Evolutionary conservation across 805 yeast species (phyloP).

Genomic region (Torulaspora delbrueckii): DNA sequence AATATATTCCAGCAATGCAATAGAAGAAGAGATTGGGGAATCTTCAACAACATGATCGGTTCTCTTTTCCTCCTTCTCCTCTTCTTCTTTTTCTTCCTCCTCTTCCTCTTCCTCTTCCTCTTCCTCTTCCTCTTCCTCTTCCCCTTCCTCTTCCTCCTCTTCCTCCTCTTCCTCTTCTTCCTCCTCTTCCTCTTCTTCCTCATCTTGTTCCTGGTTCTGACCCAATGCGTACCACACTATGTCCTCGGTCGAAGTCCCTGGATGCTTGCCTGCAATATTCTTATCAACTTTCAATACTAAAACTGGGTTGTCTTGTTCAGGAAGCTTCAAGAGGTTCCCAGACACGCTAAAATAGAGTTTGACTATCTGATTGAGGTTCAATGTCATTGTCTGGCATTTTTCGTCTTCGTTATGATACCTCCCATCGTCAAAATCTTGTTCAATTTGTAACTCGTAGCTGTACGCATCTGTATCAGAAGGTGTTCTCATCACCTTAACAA

Average conservation of each 20-base stretch:
- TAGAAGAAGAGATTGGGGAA: slow-evolving; percentile 28
- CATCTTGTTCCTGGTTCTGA: slow-evolving; percentile 36
- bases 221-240: slow-evolving; percentile 54
- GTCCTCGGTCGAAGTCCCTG: slow-evolving; percentile 23
- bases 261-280: slow-evolving; percentile 19
- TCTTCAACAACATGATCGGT: too few relatives aligned
- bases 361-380: slow-evolving; percentile 42
- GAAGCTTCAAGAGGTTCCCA: slow-evolving; percentile 58
- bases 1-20: slow-evolving; percentile 60
- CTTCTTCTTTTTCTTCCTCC: slow-evolving; percentile 28
- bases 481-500: slow-evolving; percentile 39
- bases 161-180: slow-evolving; percentile 25
- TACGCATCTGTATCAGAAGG: slow-evolving; percentile 22
- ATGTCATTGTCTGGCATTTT: slow-evolving; percentile 33
- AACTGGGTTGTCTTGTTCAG: slow-evolving; percentile 60
- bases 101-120: slow-evolving; percentile 23
- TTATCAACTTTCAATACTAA: slow-evolving; percentile 50
- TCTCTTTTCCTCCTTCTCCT: slow-evolving; percentile 19
- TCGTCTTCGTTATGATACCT: slow-evolving; percentile 62
- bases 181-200: slow-evolving; percentile 26
- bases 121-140: slow-evolving; percentile 31
- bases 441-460: slow-evolving; percentile 43
- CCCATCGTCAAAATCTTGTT: slow-evolving; percentile 62
- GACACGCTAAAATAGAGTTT: slow-evolving; percentile 65
- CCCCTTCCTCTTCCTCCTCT: slow-evolving; percentile 20